Evolutionary conservation across 768 basidiomycete species (phyloP).

Genomic region (Cystobasidiopsis lactophilus): DNA sequence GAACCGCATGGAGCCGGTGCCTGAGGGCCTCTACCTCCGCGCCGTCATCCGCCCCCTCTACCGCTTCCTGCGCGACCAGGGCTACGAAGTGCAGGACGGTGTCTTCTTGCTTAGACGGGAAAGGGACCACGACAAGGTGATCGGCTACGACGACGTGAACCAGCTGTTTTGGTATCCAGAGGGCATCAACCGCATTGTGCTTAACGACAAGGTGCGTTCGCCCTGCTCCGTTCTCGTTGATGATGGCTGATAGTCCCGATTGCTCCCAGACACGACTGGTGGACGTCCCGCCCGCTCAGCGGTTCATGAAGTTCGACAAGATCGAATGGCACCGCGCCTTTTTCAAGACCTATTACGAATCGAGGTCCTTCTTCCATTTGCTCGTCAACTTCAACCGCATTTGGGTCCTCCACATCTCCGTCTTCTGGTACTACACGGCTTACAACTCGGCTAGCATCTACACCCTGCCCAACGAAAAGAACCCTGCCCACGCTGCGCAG

Average conservation of each 20-base stretch:
- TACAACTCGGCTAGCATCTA: conserved; percentile 83
- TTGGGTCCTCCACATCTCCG: conserved; percentile 87
- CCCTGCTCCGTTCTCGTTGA: neutral
- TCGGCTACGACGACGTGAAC: conserved; percentile 97
- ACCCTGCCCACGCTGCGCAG: conserved; percentile 45
- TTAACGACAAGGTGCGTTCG: conserved; percentile 54
- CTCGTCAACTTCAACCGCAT: conserved; percentile 99
- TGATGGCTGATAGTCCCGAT: conserved; percentile 7
- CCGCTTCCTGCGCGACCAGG: conserved; percentile 89
- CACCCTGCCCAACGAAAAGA: conserved; percentile 28
- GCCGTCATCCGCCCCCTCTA: conserved; percentile 83
- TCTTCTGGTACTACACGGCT: conserved; percentile 49
- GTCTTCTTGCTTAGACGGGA: conserved; percentile 76
- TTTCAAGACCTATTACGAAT: conserved; percentile 98
- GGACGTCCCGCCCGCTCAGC: conserved; percentile 68
- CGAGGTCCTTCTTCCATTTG: conserved; percentile 85
- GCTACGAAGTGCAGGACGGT: conserved; percentile 85
- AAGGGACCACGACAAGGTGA: conserved; percentile 75
- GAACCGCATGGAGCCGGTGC: conserved; percentile 67
- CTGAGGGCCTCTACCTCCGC: conserved; percentile 82
- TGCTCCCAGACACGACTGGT: conserved; percentile 54
- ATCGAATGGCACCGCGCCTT: conserved; percentile 92
- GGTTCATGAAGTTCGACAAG: conserved; percentile 91
- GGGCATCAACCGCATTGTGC: conserved; percentile 74
- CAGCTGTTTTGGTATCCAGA: conserved; percentile 99